Conservation (phyloP, 352 stramenopile genomes). For the Blastocystis sp. region DNA sequence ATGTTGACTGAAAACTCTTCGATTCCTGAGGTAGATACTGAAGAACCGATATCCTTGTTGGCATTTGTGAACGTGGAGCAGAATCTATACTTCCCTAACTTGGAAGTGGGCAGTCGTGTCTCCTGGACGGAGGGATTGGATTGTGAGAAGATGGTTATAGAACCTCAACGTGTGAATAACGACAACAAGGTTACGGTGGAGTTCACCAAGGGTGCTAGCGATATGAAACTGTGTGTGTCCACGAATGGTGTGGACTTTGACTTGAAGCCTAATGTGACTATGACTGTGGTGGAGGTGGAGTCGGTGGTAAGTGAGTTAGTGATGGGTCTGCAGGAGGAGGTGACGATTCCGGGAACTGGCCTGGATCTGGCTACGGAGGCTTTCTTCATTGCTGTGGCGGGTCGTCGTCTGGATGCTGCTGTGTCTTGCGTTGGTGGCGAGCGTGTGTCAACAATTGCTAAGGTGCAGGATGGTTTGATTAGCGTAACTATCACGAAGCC, state of each 20-base stretch:
- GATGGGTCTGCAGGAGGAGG: conserved; percentile 11
- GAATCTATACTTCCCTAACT: not conserved
- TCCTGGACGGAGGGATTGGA: conserved; percentile 9
- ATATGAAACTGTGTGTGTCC: conserved; percentile 41
- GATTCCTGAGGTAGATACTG: not conserved
- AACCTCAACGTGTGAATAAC: conserved; percentile 46
- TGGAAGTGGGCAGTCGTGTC: conserved; percentile 16
- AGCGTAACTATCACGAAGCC: conserved; percentile 32
- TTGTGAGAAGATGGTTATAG: conserved; percentile 18
- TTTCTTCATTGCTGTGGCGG: conserved; percentile 12
- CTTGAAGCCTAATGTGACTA: conserved; percentile 48
- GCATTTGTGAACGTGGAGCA: conserved; percentile 56
- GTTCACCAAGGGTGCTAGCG: not conserved
- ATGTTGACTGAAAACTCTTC: not conserved
- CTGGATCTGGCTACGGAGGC: conserved; percentile 1
- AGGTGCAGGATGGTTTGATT: not conserved
- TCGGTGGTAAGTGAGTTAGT: conserved; percentile 1
- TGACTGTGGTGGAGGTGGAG: conserved; percentile 3
- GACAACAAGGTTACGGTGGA: conserved; percentile 23
- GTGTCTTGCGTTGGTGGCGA: not conserved
- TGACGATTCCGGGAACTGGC: not conserved
- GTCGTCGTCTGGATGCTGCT: not conserved
- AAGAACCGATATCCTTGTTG: not conserved
- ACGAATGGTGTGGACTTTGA: conserved; percentile 40
- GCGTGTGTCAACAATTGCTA: conserved; percentile 38